Percentiles rank a stretch among this genome's conserved stretches.
phyloP scores from a whole-genome alignment of 1,284 basidiomycete species.

The Xerocomus amazonicus region DNA sequence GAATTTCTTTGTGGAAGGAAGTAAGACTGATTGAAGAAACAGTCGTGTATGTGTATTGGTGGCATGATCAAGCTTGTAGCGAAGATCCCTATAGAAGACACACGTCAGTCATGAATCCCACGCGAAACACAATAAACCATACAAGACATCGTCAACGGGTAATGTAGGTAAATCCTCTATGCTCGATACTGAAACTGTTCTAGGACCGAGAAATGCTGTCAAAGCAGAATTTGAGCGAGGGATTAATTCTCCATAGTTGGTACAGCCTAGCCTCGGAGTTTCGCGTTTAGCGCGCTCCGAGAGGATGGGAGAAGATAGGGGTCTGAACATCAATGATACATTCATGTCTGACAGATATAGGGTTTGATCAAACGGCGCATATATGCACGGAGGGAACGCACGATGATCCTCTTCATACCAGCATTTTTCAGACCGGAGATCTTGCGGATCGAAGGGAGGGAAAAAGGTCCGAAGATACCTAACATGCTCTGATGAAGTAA shows the following conservation, averaged over 20 bases:
- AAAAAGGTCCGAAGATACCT: slow-evolving; percentile 38
- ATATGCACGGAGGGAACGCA: slow-evolving; percentile 21
- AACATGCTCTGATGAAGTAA: slow-evolving; percentile 36
- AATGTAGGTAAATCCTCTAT: slow-evolving; percentile 22
- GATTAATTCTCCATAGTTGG: slow-evolving; percentile 20
- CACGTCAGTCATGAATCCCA: not conserved
- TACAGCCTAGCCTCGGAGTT: slow-evolving; percentile 35
- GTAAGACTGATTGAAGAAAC: slow-evolving; percentile 19
- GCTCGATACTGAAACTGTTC: slow-evolving; percentile 19
- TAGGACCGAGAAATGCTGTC: slow-evolving; percentile 12
- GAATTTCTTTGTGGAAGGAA: not conserved
- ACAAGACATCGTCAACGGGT: slow-evolving; percentile 35
- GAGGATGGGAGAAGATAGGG: slow-evolving; percentile 40
- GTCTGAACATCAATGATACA: slow-evolving; percentile 26
- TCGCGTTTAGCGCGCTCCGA: slow-evolving; percentile 36
- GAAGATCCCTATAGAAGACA: slow-evolving; percentile 32
- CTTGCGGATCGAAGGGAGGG: slow-evolving; percentile 17
- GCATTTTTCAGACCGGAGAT: slow-evolving; percentile 32
- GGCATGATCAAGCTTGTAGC: slow-evolving; percentile 30
- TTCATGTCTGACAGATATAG: slow-evolving; percentile 22
- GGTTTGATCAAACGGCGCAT: slow-evolving; percentile 13
- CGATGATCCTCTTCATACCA: slow-evolving; percentile 35
- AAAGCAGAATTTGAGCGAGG: slow-evolving; percentile 26
- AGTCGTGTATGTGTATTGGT: slow-evolving; percentile 22
- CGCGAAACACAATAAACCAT: slow-evolving; percentile 8